Evolutionary conservation across 495 filamentous ascomycete genomes (phyloP).

Genomic region (Hypomontagnella submonticulosa): DNA sequence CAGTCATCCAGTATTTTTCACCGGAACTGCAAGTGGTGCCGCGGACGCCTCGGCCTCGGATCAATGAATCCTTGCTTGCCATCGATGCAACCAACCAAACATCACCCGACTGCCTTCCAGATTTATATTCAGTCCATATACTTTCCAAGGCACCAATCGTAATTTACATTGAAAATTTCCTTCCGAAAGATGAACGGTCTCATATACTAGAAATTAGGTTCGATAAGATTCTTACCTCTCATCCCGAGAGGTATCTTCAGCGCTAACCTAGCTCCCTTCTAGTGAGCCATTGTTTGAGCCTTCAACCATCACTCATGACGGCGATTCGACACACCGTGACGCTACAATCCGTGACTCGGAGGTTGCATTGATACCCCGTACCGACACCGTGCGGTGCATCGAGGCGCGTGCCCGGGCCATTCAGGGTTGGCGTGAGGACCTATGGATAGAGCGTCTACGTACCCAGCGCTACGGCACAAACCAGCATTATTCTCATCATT

Average conservation of each 20-base stretch:
- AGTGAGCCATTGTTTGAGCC: constrained; percentile 57
- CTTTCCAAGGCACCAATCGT: constrained; percentile 57
- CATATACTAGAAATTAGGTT: constrained; percentile 60
- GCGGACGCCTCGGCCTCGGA: constrained; percentile 52
- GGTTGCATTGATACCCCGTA: constrained; percentile 59
- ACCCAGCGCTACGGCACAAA: constrained; percentile 54
- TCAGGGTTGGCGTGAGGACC: constrained; percentile 59
- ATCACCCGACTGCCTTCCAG: constrained; percentile 43
- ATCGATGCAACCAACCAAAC: constrained; percentile 50
- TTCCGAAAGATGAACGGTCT: constrained; percentile 48
- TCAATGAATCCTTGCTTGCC: constrained; percentile 57
- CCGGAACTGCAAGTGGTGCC: constrained; percentile 39
- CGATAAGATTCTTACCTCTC: neutral
- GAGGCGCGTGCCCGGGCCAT: constrained; percentile 54
- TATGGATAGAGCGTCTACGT: constrained; percentile 58
- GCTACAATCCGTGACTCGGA: constrained; percentile 57
- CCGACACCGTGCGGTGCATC: constrained; percentile 55
- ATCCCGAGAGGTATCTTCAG: neutral
- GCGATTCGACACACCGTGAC: constrained; percentile 46
- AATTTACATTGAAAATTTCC: constrained; percentile 59
- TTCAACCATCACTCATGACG: constrained; percentile 57
- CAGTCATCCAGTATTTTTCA: constrained; percentile 37
- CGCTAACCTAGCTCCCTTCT: constrained; percentile 8
- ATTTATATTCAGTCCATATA: constrained; percentile 54
- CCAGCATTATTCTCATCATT: constrained; percentile 59